Conservation (phyloP, 176 grass and related monocot species). For the Ananas comosus region DNA sequence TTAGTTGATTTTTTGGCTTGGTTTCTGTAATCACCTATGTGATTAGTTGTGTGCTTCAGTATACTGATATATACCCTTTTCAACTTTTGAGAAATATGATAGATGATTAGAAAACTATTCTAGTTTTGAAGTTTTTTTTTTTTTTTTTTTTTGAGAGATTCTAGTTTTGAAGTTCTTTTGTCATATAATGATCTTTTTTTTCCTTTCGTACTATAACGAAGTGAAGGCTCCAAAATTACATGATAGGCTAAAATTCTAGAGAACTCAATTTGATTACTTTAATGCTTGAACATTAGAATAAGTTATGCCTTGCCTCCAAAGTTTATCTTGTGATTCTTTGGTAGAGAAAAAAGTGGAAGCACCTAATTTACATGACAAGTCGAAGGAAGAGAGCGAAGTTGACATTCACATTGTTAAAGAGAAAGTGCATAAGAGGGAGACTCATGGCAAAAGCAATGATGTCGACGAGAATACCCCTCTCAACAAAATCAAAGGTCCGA, state of each 20-base stretch:
- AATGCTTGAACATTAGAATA: too few species aligned
- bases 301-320: too few species aligned
- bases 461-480: not conserved
- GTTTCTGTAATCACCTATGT: too few species aligned
- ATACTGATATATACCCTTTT: too few species aligned
- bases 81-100: not conserved
- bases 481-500: not conserved
- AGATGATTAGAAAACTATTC: not conserved
- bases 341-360: slow-evolving; percentile 4
- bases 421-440: not conserved
- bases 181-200: not conserved
- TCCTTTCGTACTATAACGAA: not conserved
- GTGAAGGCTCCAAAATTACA: slow-evolving; percentile 20
- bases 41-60: too few species aligned
- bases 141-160: too few species aligned
- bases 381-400: not conserved
- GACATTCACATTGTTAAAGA: not conserved
- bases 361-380: not conserved
- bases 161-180: not conserved
- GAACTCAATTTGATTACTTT: too few species aligned
- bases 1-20: too few species aligned
- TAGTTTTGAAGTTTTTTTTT: not conserved
- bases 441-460: not conserved
- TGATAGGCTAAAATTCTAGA: slow-evolving; percentile 19
- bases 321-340: too few species aligned